phyloP scores from a whole-genome alignment of 768 basidiomycete genomes.

The Suillus variegatus region DNA sequence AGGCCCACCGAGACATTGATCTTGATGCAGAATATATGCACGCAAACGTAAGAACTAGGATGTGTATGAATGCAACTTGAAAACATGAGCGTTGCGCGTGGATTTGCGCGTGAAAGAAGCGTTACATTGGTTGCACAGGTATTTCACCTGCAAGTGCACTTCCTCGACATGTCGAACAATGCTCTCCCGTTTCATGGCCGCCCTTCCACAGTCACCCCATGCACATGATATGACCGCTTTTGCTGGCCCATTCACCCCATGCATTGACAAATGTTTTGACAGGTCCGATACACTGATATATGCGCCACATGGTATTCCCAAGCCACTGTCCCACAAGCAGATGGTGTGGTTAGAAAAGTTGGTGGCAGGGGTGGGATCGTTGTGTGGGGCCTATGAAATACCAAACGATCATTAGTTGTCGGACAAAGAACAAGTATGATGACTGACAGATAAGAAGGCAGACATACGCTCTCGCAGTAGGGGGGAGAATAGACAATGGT shows the following conservation, averaged over 20 bases:
- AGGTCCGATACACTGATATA: conserved; percentile 14
- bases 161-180: conserved; percentile 29
- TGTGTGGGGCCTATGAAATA: not conserved
- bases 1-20: too few species aligned
- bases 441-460: not conserved
- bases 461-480: not conserved
- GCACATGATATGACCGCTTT: conserved; percentile 10
- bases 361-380: not conserved
- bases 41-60: not conserved
- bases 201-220: conserved; percentile 20
- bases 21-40: not conserved
- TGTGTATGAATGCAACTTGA: not conserved
- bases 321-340: conserved; percentile 15
- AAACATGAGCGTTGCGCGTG: conserved; percentile 18
- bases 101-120: conserved; percentile 28
- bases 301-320: conserved; percentile 2
- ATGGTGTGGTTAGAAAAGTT: not conserved
- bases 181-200: conserved; percentile 29
- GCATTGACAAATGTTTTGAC: conserved; percentile 23
- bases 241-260: conserved; percentile 23
- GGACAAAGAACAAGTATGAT: not conserved
- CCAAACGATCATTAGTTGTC: not conserved
- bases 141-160: conserved; percentile 21
- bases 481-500: too few species aligned
- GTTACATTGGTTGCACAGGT: conserved; percentile 19